Evolutionary conservation across 78 protist species (phyloP).

Genomic region (Tieghemostelium lacteum): DNA sequence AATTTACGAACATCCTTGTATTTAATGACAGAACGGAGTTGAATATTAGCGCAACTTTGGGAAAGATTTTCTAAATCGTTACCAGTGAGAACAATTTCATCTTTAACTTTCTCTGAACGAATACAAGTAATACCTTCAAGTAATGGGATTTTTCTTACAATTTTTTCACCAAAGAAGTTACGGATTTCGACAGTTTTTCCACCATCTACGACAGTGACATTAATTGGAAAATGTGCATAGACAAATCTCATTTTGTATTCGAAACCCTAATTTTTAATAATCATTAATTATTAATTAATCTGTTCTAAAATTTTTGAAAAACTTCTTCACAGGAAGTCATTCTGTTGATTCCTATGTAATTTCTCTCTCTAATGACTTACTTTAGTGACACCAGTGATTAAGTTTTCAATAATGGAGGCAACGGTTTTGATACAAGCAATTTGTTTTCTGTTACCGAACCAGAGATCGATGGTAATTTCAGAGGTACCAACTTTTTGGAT

Average conservation of each 20-base stretch:
- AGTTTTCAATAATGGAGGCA: conserved; percentile 95
- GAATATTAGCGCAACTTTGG: conserved; percentile 87
- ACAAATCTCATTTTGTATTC: conserved; percentile 98
- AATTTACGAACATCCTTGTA: conserved; percentile 99
- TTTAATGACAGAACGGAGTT: conserved; percentile 79
- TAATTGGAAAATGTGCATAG: conserved; percentile 99
- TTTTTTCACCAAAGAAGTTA: conserved; percentile 98
- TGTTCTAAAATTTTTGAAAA: too few species aligned
- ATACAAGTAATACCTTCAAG: conserved; percentile 90
- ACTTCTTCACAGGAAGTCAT: too few species aligned
- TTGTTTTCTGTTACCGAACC: conserved; percentile 94
- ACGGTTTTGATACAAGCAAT: conserved; percentile 95
- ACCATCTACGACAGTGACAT: conserved; percentile 81
- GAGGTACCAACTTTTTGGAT: conserved; percentile 28
- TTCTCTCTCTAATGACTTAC: too few species aligned
- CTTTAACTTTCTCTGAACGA: conserved; percentile 90
- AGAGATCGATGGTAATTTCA: conserved; percentile 54
- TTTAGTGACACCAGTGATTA: conserved; percentile 98
- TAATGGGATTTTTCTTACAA: conserved; percentile 86
- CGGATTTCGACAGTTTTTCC: conserved; percentile 94
- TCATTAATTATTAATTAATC: too few species aligned
- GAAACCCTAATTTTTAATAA: conserved; percentile 91
- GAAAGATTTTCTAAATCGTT: conserved; percentile 97
- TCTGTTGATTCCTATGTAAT: too few species aligned
- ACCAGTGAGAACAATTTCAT: conserved; percentile 96